Evolutionary conservation across 805 yeast species (phyloP).

Genomic region (Jamesozyma jinghongensis): DNA sequence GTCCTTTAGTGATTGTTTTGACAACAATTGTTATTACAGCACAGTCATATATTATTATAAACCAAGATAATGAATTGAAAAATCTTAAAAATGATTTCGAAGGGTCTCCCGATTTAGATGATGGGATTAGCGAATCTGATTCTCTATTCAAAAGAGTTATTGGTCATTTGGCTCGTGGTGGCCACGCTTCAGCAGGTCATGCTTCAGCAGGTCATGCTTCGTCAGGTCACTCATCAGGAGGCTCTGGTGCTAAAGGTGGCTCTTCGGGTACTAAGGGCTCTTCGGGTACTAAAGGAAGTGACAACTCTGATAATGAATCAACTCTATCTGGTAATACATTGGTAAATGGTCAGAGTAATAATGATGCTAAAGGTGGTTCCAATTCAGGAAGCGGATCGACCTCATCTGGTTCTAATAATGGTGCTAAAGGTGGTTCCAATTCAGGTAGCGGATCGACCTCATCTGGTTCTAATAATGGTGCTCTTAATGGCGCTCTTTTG

Average conservation of each 20-base stretch:
- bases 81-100: not conserved
- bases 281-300: conserved; percentile 2
- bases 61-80: not conserved
- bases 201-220: not conserved
- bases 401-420: conserved; percentile 1
- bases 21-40: not conserved
- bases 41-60: not conserved
- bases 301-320: conserved; percentile 1
- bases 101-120: too few species aligned
- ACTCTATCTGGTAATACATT: conserved; percentile 1
- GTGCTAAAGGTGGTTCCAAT: not conserved
- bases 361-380: too few species aligned
- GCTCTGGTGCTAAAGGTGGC: not conserved
- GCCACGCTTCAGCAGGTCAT: not conserved
- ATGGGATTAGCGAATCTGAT: not conserved
- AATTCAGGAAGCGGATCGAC: too few species aligned
- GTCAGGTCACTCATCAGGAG: not conserved
- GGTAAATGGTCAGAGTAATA: not conserved
- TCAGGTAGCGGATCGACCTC: not conserved
- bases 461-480: conserved; percentile 1
- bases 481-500: not conserved
- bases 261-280: conserved; percentile 1
- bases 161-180: not conserved
- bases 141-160: not conserved
- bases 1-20: not conserved